Conservation (phyloP, 805 yeast species). For the Teunomyces barrocoloradensis region DNA sequence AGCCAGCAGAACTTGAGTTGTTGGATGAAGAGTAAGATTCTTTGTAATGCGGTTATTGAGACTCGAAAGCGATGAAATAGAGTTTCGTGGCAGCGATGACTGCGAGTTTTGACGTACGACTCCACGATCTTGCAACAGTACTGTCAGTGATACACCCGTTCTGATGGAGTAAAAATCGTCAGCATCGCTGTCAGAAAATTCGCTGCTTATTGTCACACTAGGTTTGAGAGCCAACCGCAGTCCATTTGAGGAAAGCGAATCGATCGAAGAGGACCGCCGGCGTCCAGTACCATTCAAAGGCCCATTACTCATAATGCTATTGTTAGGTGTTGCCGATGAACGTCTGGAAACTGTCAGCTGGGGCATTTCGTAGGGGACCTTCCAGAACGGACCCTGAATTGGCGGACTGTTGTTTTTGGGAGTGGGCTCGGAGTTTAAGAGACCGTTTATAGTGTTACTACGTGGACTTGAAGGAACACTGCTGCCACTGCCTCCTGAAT, state of each 20-base stretch:
- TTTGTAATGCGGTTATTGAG: constrained; percentile 29
- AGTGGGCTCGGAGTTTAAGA: constrained; percentile 12
- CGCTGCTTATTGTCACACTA: constrained; percentile 18
- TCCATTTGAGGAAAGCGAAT: constrained; percentile 46
- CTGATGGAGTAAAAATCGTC: constrained; percentile 32
- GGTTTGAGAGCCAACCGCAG: constrained; percentile 33
- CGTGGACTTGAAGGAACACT: constrained; percentile 8
- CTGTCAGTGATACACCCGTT: constrained; percentile 15
- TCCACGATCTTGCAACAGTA: constrained; percentile 4
- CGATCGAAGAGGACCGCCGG: constrained; percentile 44
- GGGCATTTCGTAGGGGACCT: constrained; percentile 60
- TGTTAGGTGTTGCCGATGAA: constrained; percentile 14
- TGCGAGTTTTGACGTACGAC: constrained; percentile 12
- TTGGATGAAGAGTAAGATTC: constrained; percentile 9
- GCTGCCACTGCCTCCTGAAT: background rate
- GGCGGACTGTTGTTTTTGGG: constrained; percentile 22
- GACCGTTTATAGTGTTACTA: constrained; percentile 10
- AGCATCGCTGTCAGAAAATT: constrained; percentile 28
- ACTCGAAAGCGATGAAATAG: constrained; percentile 30
- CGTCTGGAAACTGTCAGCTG: constrained; percentile 12
- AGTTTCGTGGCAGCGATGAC: constrained; percentile 32
- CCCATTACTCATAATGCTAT: constrained; percentile 2
- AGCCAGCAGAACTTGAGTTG: background rate
- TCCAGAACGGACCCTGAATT: constrained; percentile 53
- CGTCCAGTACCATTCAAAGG: constrained; percentile 12